A percentile compares a stretch with the other conserved stretches of the same genome.
phyloP scores from a whole-genome alignment of 495 filamentous ascomycete genomes.

The Friedmanniomyces endolithicus region DNA sequence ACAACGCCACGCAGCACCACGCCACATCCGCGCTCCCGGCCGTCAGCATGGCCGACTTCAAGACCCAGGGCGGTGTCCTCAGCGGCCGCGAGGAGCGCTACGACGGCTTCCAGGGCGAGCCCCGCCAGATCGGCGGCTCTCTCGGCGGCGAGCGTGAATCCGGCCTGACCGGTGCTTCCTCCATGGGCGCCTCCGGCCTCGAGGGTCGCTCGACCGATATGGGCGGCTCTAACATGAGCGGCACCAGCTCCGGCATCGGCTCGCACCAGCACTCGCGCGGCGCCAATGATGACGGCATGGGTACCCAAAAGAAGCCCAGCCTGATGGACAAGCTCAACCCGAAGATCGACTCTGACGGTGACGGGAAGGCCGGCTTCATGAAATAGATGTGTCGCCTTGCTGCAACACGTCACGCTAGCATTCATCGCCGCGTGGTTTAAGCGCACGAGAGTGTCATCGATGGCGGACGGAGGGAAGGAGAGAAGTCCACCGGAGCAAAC shows the following conservation, averaged over 20 bases:
- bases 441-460: neutral
- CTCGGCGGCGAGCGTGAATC: constrained; percentile 11
- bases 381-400: constrained; percentile 7
- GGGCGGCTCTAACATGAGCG: neutral
- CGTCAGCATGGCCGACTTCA: constrained; percentile 50
- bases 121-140: constrained; percentile 34
- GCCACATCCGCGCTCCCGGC: constrained; percentile 41
- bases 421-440: neutral
- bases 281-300: neutral
- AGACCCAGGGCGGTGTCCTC: constrained; percentile 43
- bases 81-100: constrained; percentile 42
- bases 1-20: constrained; percentile 47
- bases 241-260: too few relatives aligned
- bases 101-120: constrained; percentile 46
- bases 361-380: constrained; percentile 17
- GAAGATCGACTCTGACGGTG: constrained; percentile 10
- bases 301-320: neutral
- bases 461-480: neutral
- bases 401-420: neutral
- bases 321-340: constrained; percentile 14
- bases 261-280: neutral
- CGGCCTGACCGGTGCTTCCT: neutral
- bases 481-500: neutral
- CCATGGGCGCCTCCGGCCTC: constrained; percentile 5
- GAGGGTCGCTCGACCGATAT: neutral